Percentiles rank a stretch among this genome's conserved stretches.
These are phyloP conservation scores for Venturiaceae sp. DNA, from an alignment of 2,329 filamentous ascomycete genomes.

Conservation along the genomic window DNA sequence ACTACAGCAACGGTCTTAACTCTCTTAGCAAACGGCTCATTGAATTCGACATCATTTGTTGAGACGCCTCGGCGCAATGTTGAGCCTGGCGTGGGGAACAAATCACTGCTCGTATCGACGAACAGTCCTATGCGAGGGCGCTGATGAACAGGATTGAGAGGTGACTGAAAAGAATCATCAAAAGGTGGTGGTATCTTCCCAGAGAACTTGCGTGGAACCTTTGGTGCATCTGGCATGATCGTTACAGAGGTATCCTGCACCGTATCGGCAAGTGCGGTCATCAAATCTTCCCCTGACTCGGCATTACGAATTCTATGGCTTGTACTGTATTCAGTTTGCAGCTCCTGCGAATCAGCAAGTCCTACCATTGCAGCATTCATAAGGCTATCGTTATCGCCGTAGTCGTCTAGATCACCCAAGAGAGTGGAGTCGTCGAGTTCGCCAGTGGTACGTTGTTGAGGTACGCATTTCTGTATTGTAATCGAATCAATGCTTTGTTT, in stretches of 20 bases:
- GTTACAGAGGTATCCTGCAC: neutral
- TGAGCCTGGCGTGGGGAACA: neutral
- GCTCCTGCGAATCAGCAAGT: conserved; percentile 19
- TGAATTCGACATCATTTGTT: neutral
- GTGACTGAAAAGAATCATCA: neutral
- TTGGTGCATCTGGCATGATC: neutral
- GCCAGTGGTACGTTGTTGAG: neutral
- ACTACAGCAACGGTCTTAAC: neutral
- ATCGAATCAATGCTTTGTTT: neutral
- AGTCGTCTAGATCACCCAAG: conserved; percentile 10
- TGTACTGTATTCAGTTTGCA: conserved; percentile 7
- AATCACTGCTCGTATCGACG: neutral
- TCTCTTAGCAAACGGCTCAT: neutral
- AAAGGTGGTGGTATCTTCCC: neutral
- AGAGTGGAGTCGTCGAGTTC: neutral
- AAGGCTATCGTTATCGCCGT: conserved; percentile 20
- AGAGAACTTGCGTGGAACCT: neutral
- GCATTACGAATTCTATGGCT: neutral
- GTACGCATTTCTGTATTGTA: neutral
- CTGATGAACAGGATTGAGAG: neutral
- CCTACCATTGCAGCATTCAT: conserved; percentile 22
- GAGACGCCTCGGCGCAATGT: neutral
- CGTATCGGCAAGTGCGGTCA: neutral
- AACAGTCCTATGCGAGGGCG: neutral
- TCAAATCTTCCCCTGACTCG: neutral